Base-by-base conservation (phyloP, 805 yeast species). In the Lachancea sp. region DNA sequence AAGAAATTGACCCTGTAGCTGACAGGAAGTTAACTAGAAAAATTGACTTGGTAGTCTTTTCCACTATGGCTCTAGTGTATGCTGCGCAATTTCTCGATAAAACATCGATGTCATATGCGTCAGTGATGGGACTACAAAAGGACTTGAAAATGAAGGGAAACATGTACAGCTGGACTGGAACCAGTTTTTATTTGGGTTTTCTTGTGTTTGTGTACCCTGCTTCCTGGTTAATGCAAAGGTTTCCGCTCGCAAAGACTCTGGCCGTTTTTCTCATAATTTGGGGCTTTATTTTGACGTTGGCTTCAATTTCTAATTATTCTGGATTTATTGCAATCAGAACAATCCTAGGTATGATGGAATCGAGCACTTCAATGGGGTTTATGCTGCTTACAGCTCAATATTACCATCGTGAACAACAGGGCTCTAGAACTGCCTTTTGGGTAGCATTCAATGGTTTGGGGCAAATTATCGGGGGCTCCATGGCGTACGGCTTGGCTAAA, bases 121-220 rank as follows among this genome's bases (percentile, higher is more conserved):
- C 75, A 8, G 63, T 73, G 19, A 59, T 67, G 65, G 76, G 72
- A 38, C 59, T 67, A 36, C 56, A 52, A 36, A 54, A 47, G 5
- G 74, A 62, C 40, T 56, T 59, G 43, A 56, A 58, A 44, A 72
- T 72, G 72, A 46, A 43, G 36, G 75, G 71, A 34, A 55, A 60
- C 37, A 48, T 46, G 60, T 64, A 71, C 52, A 47, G 69, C 41
- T 69, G 79, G 75, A 46, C 67, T 8, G 67, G 75, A n/a, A 64
- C 77, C 2, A 61, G 68, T 15, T 74, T 74, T 48, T 74, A 73
- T 50, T 47, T 78, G 20, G 83, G 83, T 1, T 78, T 75, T 19
- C 25, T 36, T n/a, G 16, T 36, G 5, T 26, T 26, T 13, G 26
- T 28, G 15, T 26, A 18, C 28, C 73, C 77, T 2, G 67, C 72